Conservation (phyloP, 805 yeast species). For the Diddensiella santjacobensis region DNA sequence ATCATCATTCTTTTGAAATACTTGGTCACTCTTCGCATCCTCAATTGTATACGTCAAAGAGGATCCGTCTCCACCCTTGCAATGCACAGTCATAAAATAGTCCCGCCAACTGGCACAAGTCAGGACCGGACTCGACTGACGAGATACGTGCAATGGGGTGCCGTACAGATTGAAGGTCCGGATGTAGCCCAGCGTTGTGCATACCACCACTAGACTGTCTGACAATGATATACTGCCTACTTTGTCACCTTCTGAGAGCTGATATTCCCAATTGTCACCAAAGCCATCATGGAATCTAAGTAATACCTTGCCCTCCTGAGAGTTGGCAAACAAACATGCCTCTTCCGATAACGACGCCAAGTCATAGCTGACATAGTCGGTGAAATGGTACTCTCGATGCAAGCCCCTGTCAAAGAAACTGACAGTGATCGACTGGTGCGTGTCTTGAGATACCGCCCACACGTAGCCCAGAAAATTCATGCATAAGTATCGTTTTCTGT, state of each 20-base stretch:
- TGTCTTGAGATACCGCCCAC: conserved; percentile 65
- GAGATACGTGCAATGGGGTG: conserved; percentile 53
- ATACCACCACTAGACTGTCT: conserved; percentile 55
- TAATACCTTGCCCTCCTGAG: conserved; percentile 42
- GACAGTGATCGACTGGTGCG: conserved; percentile 71
- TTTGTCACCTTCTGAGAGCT: conserved; percentile 46
- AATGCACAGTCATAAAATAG: conserved; percentile 52
- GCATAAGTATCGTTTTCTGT: conserved; percentile 68
- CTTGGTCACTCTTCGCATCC: conserved; percentile 41
- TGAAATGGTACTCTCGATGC: conserved; percentile 80
- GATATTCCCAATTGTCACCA: conserved; percentile 63
- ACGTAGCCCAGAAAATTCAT: conserved; percentile 80
- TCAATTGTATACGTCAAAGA: conserved; percentile 46
- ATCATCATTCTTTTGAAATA: conserved; percentile 32
- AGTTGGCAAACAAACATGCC: conserved; percentile 61
- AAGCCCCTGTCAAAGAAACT: conserved; percentile 76
- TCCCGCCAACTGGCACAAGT: conserved; percentile 62
- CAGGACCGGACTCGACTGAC: conserved; percentile 69
- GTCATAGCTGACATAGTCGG: conserved; percentile 68
- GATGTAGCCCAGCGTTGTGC: conserved; percentile 73
- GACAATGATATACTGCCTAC: conserved; percentile 70
- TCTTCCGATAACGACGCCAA: conserved; percentile 65
- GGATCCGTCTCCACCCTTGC: conserved; percentile 28
- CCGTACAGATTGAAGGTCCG: conserved; percentile 72
- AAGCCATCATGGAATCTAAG: conserved; percentile 67